Evolutionary conservation across 306 rosid species (phyloP), one percentile per base, ranked within the genome.

Genomic region (Inga laurina): DNA sequence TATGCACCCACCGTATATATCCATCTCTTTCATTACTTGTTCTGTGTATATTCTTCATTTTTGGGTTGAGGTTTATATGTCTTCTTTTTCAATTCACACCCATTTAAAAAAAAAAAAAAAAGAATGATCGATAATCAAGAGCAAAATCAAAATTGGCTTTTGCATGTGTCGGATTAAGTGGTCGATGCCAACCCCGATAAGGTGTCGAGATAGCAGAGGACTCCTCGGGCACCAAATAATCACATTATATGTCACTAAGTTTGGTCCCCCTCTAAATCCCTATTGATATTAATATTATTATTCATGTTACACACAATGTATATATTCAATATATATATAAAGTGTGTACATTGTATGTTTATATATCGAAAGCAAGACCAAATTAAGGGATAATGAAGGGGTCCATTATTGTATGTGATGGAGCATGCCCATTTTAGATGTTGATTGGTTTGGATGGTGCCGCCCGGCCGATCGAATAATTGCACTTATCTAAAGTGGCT

Each of bases 61-160:
- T 41, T 7, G 64, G 34, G 49, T 21, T 10, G 5, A 24, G 51
- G 34, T 4, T 19, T 32, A 32, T 4, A 39, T 21, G 10, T 19
- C 4, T 77, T 15, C 39, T 24, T 30, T 21, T 11, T 27, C 37
- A 4, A 32, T 32, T 32, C 34, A 32, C 34, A 8, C 65, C 27
- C 64, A 7, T 43, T 77, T 16, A 22, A 10, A 10, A 10, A 24
- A 22, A 59, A 59, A 46, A 46, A 1, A 46, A 13, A 12, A 46
- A 49, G 34, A 22, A 21, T 4, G 1, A 21, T 2, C 14, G 54
- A 49, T 9, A 8, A 34, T 66, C 14, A 7, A 51, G 21, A 39
- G 72, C 43, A 61, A 48, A 81, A 73, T 44, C 83, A 27, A 72
- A 57, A 24, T 80, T 56, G 83, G 72, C 16, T 56, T 70, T 54